Conservation (phyloP, 73 alveolate species). For the Stentor coeruleus region DNA sequence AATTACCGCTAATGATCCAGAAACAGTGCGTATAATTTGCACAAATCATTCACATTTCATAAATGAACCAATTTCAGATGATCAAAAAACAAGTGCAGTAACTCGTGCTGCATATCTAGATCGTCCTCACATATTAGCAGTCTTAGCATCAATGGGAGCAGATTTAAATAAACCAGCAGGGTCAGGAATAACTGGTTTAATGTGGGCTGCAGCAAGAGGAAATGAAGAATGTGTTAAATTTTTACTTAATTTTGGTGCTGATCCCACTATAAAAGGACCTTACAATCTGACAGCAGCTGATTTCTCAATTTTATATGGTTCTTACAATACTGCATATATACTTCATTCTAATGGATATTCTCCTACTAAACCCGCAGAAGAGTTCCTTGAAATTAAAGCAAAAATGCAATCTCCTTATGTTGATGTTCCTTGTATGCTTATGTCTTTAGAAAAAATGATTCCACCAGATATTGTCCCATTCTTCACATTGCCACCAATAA, state of each 20-base stretch:
- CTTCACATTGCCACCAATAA: background rate
- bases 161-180: background rate
- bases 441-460: background rate
- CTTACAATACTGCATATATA: background rate
- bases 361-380: slow-evolving; percentile 18
- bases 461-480: slow-evolving; percentile 10
- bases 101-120: slow-evolving; percentile 24
- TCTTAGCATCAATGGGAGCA: slow-evolving; percentile 17
- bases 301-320: slow-evolving; percentile 15
- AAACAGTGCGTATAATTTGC: background rate
- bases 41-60: background rate
- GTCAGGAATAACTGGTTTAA: slow-evolving; percentile 8
- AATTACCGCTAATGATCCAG: slow-evolving; percentile 6
- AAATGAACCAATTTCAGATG: slow-evolving; percentile 25
- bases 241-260: slow-evolving; percentile 14
- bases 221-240: slow-evolving; percentile 3
- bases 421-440: background rate
- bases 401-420: background rate
- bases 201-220: slow-evolving; percentile 24
- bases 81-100: slow-evolving; percentile 14
- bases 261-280: background rate
- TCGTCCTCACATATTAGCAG: slow-evolving; percentile 20
- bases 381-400: slow-evolving; percentile 3
- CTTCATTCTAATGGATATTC: slow-evolving; percentile 4
- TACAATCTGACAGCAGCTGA: slow-evolving; percentile 9